Percentiles rank a stretch among this genome's conserved stretches.
Conservation (phyloP, 139 green algal species). For the Yamagishiella unicocca region DNA sequence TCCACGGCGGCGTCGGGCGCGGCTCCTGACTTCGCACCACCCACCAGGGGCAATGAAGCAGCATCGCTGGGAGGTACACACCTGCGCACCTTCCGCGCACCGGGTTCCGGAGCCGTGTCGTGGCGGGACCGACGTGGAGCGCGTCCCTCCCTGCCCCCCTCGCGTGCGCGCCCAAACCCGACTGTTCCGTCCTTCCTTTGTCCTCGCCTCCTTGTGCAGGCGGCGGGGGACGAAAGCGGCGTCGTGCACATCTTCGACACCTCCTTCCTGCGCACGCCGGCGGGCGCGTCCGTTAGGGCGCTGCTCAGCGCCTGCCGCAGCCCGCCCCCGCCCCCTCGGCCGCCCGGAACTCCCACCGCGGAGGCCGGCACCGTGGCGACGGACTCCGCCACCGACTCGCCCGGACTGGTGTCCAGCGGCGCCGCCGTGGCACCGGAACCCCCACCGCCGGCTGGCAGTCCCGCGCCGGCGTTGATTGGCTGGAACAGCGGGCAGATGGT, state of each 20-base stretch:
- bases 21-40: too few relatives aligned
- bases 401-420: neutral
- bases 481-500: conserved; percentile 18
- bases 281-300: neutral
- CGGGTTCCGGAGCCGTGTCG: too few relatives aligned
- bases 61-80: too few relatives aligned
- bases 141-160: too few relatives aligned
- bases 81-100: too few relatives aligned
- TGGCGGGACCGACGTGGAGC: too few relatives aligned
- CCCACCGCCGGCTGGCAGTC: neutral
- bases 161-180: too few relatives aligned
- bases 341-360: too few relatives aligned
- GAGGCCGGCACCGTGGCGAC: too few relatives aligned
- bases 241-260: conserved; percentile 41
- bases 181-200: neutral
- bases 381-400: too few relatives aligned
- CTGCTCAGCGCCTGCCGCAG: conserved; percentile 4
- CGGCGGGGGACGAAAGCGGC: conserved; percentile 10
- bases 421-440: neutral
- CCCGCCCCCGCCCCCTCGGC: neutral
- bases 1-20: too few relatives aligned
- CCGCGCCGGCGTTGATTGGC: neutral
- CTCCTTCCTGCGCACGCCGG: neutral
- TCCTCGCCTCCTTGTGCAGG: neutral
- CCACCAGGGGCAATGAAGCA: too few relatives aligned